Evolutionary conservation across 805 yeast genomes (phyloP), one percentile per base, ranked within the genome.

Genomic region (Hermanozyma aechmeae): DNA sequence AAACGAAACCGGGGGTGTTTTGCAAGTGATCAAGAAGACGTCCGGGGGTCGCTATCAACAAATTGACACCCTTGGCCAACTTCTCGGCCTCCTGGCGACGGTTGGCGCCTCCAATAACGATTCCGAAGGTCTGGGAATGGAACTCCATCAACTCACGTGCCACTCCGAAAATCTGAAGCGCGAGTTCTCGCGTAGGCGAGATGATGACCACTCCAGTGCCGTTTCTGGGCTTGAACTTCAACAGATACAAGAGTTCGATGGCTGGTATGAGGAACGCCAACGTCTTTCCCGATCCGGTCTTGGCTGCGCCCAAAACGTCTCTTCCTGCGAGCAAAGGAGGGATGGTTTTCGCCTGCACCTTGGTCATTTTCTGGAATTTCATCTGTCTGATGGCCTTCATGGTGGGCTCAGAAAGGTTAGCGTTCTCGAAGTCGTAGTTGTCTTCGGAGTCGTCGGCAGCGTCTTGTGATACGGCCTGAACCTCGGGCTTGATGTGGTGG

Each of bases 241-340:
- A 69, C 12, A 95, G 77, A 51, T 87, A 81, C 31, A 92, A 68
- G 61, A 86, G 63, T 60, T 92, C 98, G 40, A 92, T 79, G 18
- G 98, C 98, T 10, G 99, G 99, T 35, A 92, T 71, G 48, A 92
- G 65, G 46, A 92, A 92, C 7, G 99, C 97, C 37, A 93, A 63
- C 0, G 99, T 92, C 63, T 92, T 92, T 53, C 99, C 99, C 1
- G 96, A 86, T 31, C 99, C 99, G 3, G 99, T 92, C 61, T 87
- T 89, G 33, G 99, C 99, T n/a, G 98, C 98, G 42, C 98, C 99
- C 31, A 92, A 68, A 13, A 93, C 97, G 58, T 92, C 99, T 45
- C 89, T 75, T 25, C 98, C 98, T 1, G 97, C 96, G 39, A 93
- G 61, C 38, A 92, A 66, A 8, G 98, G 97, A 5, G 98, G 97